A percentile compares a stretch with the other conserved stretches of the same genome.
Conservation (phyloP, 345 rosid genomes). For the Mallotus nudiflorus region DNA sequence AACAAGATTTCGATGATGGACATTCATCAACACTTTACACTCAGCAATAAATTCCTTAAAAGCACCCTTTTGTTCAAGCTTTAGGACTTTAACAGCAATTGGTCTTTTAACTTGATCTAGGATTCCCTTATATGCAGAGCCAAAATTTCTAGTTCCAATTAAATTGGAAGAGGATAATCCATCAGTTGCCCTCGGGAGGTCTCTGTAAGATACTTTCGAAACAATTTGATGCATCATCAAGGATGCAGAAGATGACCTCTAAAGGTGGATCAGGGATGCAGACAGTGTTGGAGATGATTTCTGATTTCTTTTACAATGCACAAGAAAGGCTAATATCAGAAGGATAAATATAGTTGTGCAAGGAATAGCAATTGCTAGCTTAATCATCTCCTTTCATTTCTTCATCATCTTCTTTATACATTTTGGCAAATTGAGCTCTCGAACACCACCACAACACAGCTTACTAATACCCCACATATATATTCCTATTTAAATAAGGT, state of each 20-base stretch:
- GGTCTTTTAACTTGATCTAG: background rate
- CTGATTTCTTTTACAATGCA: too few relatives aligned
- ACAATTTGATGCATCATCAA: too few relatives aligned
- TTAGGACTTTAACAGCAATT: too few relatives aligned
- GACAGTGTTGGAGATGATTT: too few relatives aligned
- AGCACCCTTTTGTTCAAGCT: too few relatives aligned
- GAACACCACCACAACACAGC: background rate
- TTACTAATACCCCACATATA: too few relatives aligned
- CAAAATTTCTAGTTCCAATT: constrained; percentile 3
- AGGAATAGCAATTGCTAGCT: background rate
- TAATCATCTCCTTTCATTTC: background rate
- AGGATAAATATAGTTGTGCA: too few relatives aligned
- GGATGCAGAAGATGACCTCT: too few relatives aligned
- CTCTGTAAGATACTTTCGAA: too few relatives aligned
- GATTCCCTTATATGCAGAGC: constrained; percentile 5
- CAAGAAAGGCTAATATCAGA: too few relatives aligned
- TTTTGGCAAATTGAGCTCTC: background rate
- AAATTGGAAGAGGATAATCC: background rate
- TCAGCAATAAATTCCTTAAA: constrained; percentile 9
- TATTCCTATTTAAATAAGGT: too few relatives aligned
- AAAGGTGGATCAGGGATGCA: too few relatives aligned
- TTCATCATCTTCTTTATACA: background rate
- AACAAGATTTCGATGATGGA: constrained; percentile 13
- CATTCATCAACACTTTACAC: background rate
- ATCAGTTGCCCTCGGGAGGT: background rate